These are phyloP conservation scores for Exophiala phaeomuriformis DNA, from an alignment of 2,329 filamentous ascomycete species.

Conservation along the genomic window DNA sequence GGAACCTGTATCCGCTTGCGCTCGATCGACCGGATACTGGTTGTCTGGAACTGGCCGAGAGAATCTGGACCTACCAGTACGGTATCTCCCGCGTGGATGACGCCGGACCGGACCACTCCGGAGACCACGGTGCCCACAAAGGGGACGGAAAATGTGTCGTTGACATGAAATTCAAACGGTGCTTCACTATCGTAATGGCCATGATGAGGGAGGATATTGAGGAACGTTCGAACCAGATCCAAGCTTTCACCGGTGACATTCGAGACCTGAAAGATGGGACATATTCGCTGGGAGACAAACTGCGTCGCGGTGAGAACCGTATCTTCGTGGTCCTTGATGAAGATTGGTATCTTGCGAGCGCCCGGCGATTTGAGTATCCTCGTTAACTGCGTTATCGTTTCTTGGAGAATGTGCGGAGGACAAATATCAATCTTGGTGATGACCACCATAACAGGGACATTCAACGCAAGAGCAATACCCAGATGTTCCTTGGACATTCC, in stretches of 20 bases:
- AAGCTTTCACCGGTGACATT: conserved; percentile 93
- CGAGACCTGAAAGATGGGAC: conserved; percentile 94
- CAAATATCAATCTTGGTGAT: conserved; percentile 99
- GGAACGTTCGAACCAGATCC: conserved; percentile 81
- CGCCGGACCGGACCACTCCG: conserved; percentile 80
- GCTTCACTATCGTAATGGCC: conserved; percentile 84
- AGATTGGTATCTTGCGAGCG: conserved; percentile 89
- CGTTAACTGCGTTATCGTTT: conserved; percentile 84
- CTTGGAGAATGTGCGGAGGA: conserved; percentile 85
- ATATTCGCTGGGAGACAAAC: conserved; percentile 91
- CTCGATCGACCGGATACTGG: conserved; percentile 85
- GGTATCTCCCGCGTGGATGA: conserved; percentile 82
- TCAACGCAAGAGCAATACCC: conserved; percentile 86
- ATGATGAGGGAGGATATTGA: conserved; percentile 92
- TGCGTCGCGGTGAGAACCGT: conserved; percentile 93
- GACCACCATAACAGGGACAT: conserved; percentile 95
- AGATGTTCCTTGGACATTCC: conserved; percentile 99
- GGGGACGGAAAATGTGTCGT: conserved; percentile 96
- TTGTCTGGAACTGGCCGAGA: conserved; percentile 79
- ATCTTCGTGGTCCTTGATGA: conserved; percentile 84
- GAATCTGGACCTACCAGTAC: conserved; percentile 86
- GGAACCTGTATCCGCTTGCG: conserved; percentile 85
- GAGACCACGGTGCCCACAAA: conserved; percentile 95
- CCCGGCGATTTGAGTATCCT: conserved; percentile 91
- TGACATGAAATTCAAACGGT: conserved; percentile 89